Evolutionary conservation across 2,329 filamentous ascomycete species (phyloP).

Genomic region (Sporothrix luriei): DNA sequence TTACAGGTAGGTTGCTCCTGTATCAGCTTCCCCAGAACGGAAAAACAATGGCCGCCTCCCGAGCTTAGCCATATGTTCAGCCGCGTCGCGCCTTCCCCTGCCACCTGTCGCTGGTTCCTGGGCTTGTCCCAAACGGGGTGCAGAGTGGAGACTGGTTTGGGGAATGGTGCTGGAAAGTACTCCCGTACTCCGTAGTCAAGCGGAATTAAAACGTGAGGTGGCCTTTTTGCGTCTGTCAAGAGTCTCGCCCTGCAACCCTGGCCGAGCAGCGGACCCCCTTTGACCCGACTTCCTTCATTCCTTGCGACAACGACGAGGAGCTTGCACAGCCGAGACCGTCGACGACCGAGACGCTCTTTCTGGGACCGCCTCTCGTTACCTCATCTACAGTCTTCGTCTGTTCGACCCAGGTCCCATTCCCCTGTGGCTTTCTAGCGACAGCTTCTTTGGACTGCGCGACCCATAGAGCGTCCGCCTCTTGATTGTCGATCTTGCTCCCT

Average conservation of each 20-base stretch:
- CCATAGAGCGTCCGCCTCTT: background rate
- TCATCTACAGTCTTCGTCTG: background rate
- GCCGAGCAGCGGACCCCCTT: slow-evolving; percentile 18
- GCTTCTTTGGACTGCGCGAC: background rate
- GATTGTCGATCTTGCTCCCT: slow-evolving; percentile 14
- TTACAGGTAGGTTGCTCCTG: background rate
- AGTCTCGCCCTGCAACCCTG: background rate
- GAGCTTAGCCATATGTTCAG: background rate
- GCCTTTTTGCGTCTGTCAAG: slow-evolving; percentile 15
- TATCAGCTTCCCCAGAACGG: background rate
- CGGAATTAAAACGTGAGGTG: slow-evolving; percentile 28
- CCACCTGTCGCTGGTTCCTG: slow-evolving; percentile 26
- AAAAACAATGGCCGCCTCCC: slow-evolving; percentile 29
- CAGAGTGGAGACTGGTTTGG: slow-evolving; percentile 22
- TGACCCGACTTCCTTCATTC: background rate
- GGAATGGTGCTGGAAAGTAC: background rate
- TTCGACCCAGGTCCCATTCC: background rate
- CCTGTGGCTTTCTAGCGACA: background rate
- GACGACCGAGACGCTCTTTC: background rate
- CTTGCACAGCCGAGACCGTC: background rate
- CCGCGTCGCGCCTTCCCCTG: slow-evolving; percentile 6
- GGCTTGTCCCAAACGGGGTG: slow-evolving; percentile 27
- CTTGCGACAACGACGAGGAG: slow-evolving; percentile 10
- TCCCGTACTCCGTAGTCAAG: too few relatives aligned
- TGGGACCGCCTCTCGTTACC: background rate